Base-by-base conservation (phyloP, 495 filamentous ascomycete species). In the Penicillium angulare region DNA sequence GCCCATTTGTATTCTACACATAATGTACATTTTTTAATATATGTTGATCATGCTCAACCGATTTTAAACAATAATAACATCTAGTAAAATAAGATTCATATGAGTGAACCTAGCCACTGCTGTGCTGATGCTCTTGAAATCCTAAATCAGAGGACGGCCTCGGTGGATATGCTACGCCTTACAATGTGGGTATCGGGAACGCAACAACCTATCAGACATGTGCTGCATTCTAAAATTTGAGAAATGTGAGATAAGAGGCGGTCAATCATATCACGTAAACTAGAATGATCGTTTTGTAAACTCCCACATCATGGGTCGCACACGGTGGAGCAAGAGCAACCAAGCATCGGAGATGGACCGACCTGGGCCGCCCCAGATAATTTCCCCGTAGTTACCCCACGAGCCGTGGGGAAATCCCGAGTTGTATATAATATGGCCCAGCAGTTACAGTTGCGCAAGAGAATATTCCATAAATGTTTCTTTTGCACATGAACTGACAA, bases 261-360 rank as follows among this genome's bases (percentile, higher is more conserved):
- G 12, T 1, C 20, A 39, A 13, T 12, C 27, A 9, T 3, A 39
- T 12, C 9, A 12, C 7, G 17, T 23, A 20, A 22, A 9, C 17
- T 20, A 22, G n/a, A 22, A 39, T 20, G 17, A 22, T 39, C 18
- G 22, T n/a, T n/a, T n/a, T n/a, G n/a, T n/a, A 20, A 38, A 8
- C 36, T 13, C 27, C 13, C 27, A 31, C 13, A 6, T 31, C 6
- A 35, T 15, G 12, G 36, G 36, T 22, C 22, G 17, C 17, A 39
- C 16, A 21, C 6, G 9, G 34, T 38, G 34, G 34, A 31, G 41
- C 5, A 16, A 7, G 16, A 4, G 17, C 21, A 17, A 5, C 18
- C 18, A 1, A 31, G 7, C 2, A 23, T 50, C 47, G 47, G 47
- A 50, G 15, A 43, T 42, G 18, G 3, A n/a, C 47, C 47, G 47